Conservation (phyloP, 2,329 filamentous ascomycete species). For the Cytospora leucostoma region DNA sequence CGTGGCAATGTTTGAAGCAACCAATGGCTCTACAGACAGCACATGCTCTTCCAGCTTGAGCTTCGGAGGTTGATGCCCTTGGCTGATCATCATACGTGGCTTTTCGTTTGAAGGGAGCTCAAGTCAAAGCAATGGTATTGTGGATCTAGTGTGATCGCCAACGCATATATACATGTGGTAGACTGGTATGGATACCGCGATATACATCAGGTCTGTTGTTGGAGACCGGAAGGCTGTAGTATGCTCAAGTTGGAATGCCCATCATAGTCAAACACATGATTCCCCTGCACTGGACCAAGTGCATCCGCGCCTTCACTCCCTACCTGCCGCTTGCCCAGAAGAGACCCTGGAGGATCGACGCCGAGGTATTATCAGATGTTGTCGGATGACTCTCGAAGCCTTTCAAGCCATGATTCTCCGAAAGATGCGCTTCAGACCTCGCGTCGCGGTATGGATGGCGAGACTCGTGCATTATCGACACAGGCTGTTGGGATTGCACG, state of each 20-base stretch:
- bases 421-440: constrained; percentile 1
- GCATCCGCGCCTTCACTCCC: neutral
- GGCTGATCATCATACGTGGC: too few species aligned
- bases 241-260: neutral
- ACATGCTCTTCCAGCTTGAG: too few species aligned
- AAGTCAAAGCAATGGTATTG: too few species aligned
- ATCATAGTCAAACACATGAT: neutral
- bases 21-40: too few species aligned
- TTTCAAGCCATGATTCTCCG: constrained; percentile 1
- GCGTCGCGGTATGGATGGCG: constrained; percentile 10
- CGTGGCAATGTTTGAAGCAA: too few species aligned
- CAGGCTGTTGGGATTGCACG: neutral
- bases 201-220: neutral
- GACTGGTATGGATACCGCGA: too few species aligned
- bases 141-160: too few species aligned
- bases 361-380: neutral
- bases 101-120: too few species aligned
- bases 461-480: neutral
- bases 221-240: neutral
- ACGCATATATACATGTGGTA: too few species aligned
- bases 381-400: neutral
- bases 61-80: too few species aligned
- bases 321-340: constrained; percentile 9
- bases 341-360: constrained; percentile 4
- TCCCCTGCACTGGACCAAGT: neutral